Evolutionary conservation across 23 red algal species (phyloP), one percentile per base, ranked within the genome.

Genomic region (Agarophyton chilense): DNA sequence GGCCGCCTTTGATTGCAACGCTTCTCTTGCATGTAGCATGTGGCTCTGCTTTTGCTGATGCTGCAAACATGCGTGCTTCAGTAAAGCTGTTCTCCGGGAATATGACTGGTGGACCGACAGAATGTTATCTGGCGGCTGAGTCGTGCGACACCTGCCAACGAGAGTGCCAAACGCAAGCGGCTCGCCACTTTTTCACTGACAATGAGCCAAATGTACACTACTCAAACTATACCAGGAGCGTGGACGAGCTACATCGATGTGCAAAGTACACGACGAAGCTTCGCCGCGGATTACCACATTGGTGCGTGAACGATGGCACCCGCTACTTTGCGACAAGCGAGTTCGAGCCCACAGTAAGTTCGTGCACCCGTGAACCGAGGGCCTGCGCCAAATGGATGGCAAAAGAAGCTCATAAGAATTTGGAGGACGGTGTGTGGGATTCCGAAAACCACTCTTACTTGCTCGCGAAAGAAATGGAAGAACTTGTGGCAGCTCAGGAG

Each of bases 251-350:
- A 35, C 51, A 61, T 61, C 50, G 51, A 38, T 80, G 77, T 56
- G 9, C 40, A 41, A 60, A 52, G 21, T 38, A 61, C 51, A 80
- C 21, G 10, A 80, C 28, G 71, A 89, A 89, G 38, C 68, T 64
- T 52, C 50, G 72, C n/a, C 51, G 63, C 28, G 67, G 72, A 9
- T 58, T 89, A 38, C 70, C 70, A 39, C 18, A 64, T 25, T 89
- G 85, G 85, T 89, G 85, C 40, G 39, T 78, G 44, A 89, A 89
- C 57, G 44, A 77, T 18, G 70, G 85, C 14, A 77, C 55, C 22
- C 35, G 46, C 4, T 89, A 74, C 36, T 78, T 42, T 44, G 53
- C 85, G 8, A 78, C 52, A n/a, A 61, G 53, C 34, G 85, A 35
- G 17, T 89, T 78, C 44, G 32, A 61, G 63, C 51, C 72, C 7